Percentiles rank a stretch among this genome's conserved stretches.
phyloP scores from a whole-genome alignment of 768 basidiomycete species.

The Phanerochaete carnosa region DNA sequence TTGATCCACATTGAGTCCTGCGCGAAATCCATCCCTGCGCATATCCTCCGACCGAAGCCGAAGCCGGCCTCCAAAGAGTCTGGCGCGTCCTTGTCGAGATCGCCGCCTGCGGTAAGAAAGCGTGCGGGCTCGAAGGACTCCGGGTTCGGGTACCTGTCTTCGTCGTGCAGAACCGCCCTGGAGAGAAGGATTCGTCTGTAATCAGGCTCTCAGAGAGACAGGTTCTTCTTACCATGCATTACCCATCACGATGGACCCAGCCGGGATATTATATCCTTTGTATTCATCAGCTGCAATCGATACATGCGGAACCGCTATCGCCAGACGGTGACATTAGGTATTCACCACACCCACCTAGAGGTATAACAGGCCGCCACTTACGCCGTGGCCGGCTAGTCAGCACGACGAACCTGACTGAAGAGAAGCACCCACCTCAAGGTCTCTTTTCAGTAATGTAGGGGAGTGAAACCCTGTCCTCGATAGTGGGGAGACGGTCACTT shows the following conservation, averaged over 20 bases:
- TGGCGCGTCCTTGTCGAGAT: constrained; percentile 8
- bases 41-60: constrained; percentile 18
- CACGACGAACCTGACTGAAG: too few species aligned
- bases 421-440: not conserved
- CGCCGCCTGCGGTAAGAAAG: constrained; percentile 14
- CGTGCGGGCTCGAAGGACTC: constrained; percentile 21
- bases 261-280: constrained; percentile 24
- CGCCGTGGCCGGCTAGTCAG: not conserved
- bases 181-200: not conserved
- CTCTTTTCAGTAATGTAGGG: constrained; percentile 9
- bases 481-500: not conserved
- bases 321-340: not conserved
- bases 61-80: constrained; percentile 9
- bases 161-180: constrained; percentile 21
- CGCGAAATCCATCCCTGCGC: constrained; percentile 23
- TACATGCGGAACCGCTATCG: not conserved
- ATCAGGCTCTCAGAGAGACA: not conserved
- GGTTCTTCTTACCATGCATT: not conserved
- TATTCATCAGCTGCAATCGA: constrained; percentile 18
- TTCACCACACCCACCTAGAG: not conserved
- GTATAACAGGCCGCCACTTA: constrained; percentile 1
- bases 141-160: constrained; percentile 15
- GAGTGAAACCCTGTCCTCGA: constrained; percentile 2
- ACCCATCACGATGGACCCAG: constrained; percentile 20
- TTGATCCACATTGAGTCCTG: constrained; percentile 19